A percentile compares a stretch with the other conserved stretches of the same genome.
These are phyloP conservation scores for Mycena sanguinolenta DNA, from an alignment of 768 basidiomycete genomes.

Conservation along the genomic window DNA sequence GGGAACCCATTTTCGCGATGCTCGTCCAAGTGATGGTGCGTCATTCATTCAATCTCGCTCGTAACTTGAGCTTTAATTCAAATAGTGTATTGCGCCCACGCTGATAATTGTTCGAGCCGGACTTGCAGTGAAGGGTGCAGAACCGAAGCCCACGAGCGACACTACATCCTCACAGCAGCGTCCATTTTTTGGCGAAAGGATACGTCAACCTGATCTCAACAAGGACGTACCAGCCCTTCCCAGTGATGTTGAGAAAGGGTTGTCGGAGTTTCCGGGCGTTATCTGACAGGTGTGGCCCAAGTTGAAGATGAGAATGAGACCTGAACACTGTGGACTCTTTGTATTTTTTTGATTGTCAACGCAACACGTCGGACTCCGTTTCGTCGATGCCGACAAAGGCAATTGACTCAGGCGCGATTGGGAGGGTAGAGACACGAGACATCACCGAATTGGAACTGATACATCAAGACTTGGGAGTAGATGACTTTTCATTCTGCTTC, in stretches of 20 bases:
- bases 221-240: background rate
- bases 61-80: background rate
- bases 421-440: too few relatives aligned
- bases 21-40: conserved; percentile 41
- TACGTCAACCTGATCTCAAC: too few relatives aligned
- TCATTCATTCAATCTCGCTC: background rate
- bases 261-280: background rate
- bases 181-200: background rate
- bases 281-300: too few relatives aligned
- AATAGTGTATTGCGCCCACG: conserved; percentile 49
- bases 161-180: background rate
- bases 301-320: too few relatives aligned
- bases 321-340: too few relatives aligned
- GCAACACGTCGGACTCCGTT: too few relatives aligned
- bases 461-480: too few relatives aligned
- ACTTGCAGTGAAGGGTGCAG: conserved; percentile 36
- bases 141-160: background rate
- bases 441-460: too few relatives aligned
- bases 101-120: conserved; percentile 50
- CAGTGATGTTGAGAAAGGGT: background rate
- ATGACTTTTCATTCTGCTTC: too few relatives aligned
- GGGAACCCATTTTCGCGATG: background rate
- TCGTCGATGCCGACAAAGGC: too few relatives aligned
- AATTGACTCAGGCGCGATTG: too few relatives aligned
- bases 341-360: too few relatives aligned